These are phyloP conservation scores for Reutealis trisperma DNA, from an alignment of 345 rosid species.

Conservation along the genomic window DNA sequence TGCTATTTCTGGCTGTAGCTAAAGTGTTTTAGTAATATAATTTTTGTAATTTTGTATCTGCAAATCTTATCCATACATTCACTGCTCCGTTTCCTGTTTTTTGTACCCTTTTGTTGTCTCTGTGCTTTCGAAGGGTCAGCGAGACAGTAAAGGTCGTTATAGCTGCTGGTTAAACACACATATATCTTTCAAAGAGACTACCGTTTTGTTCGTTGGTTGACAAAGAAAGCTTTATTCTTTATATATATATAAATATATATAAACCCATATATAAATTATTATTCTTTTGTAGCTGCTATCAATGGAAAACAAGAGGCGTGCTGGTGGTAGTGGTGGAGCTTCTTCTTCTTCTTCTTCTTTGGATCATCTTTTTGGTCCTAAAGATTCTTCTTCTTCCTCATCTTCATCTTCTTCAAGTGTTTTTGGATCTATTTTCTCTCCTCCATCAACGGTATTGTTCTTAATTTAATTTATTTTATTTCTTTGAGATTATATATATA, in stretches of 20 bases:
- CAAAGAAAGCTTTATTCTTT: conserved; percentile 19
- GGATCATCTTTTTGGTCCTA: conserved; percentile 63
- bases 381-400: conserved; percentile 42
- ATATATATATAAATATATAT: not conserved
- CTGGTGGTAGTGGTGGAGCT: conserved; percentile 28
- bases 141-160: conserved; percentile 25
- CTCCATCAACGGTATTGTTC: conserved; percentile 48
- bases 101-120: conserved; percentile 9
- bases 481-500: not conserved
- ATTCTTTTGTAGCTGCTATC: no score
- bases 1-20: conserved; percentile 28
- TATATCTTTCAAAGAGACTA: conserved; percentile 21
- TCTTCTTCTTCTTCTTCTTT: conserved; percentile 43
- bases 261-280: no score
- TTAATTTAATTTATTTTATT: not conserved
- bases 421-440: conserved; percentile 56
- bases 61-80: conserved; percentile 39
- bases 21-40: no score
- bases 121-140: conserved; percentile 7
- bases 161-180: not conserved
- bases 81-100: not conserved
- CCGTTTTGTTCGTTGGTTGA: conserved; percentile 50
- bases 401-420: conserved; percentile 30
- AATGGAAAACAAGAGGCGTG: conserved; percentile 40
- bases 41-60: conserved; percentile 2